Base-by-base conservation (phyloP, 1,284 basidiomycete species). In the Fomitopsis pinicola region DNA sequence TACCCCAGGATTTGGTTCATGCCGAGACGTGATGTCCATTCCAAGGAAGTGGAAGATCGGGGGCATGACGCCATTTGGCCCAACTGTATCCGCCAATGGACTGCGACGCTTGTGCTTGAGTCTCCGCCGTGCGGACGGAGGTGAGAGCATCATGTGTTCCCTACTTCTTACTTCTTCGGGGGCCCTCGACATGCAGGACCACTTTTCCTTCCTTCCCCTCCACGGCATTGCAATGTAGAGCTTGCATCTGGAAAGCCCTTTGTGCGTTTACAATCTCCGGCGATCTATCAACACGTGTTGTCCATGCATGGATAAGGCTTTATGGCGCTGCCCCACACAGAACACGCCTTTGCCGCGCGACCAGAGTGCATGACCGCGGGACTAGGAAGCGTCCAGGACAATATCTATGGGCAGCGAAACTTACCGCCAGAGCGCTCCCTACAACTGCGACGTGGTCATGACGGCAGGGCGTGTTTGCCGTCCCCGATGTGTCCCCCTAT, bases 281-380 rank as follows among this genome's bases (percentile, higher is more conserved):
- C 35, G 42, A 65, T 64, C 65, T 61, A 66, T 68, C 62, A 63
- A 64, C 67, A 68, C 67, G 67, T 68, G 67, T 65, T 59, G 56
- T 50, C 64, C 67, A 62, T 62, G 65, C 67, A 53, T 53, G 61
- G 59, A 54, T 54, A 54, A 54, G 52, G 35, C 52, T 54, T 3
- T 19, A 38, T 56, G 53, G 60, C 48, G 40, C 60, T 38, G 60
- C 61, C 59, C 60, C 63, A 57, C 61, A 22, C 61, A 22, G 22
- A 22, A 22, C 67, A 68, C 67, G 67, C 67, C 64, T 59, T 64
- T 66, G 52, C 67, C 65, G 66, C 64, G 64, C 65, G 59, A 22
- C 65, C 52, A 52, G 55, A 52, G 65, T 53, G 64, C 64, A 63
- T 63, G 52, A 66, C 58, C 62, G 62, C 64, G 62, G 55, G 53